Evolutionary conservation across 2,329 filamentous ascomycete genomes (phyloP), one percentile per base, ranked within the genome.

Genomic region (Ceratocystis destructans): DNA sequence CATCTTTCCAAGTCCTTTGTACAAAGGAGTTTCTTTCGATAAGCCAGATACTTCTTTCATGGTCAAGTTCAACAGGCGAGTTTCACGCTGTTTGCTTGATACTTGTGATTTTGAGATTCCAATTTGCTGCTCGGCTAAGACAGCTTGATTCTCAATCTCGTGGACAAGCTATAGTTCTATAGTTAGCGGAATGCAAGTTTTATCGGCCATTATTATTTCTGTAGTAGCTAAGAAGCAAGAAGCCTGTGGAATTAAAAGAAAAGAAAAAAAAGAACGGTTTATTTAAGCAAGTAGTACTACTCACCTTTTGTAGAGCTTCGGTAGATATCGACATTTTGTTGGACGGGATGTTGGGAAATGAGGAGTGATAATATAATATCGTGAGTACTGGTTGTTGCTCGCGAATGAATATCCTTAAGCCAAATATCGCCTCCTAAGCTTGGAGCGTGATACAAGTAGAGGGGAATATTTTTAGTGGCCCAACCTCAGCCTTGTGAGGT

Each of bases 1-100:
- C 94, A 99, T 97, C 79, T 97, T 99, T 64, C 94, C 94, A 10
- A 97, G 88, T 5, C 93, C 93, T 77, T 97, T 93, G 72, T 97
- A 99, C 33, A 96, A 84, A 41, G 87, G 87, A 0, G 90, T 94
- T 61, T 87, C 83, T 20, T 82, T 75, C 3, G 91, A 87, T 68
- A 99, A 77, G 5, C 84, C 82, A n/a, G 84, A 83, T 62, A 97
- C 80, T 76, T 99, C 94, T 70, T 83, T 89, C 45, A 87, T 83
- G 1, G 93, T 97, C 70, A 99, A 79, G 75, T 96, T 89, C 53
- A 95, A 82, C 77, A 96, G 85, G 57, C 94, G 90, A 73, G 88
- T 86, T 74, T 97, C 93, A 67, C 92, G 86, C 75, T 93, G 89
- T 77, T 96, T 96, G 68, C 85, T 81, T 6, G 86, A 83, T 71